Evolutionary conservation across 805 yeast genomes (phyloP).

Genomic region (Pichia eremophila): DNA sequence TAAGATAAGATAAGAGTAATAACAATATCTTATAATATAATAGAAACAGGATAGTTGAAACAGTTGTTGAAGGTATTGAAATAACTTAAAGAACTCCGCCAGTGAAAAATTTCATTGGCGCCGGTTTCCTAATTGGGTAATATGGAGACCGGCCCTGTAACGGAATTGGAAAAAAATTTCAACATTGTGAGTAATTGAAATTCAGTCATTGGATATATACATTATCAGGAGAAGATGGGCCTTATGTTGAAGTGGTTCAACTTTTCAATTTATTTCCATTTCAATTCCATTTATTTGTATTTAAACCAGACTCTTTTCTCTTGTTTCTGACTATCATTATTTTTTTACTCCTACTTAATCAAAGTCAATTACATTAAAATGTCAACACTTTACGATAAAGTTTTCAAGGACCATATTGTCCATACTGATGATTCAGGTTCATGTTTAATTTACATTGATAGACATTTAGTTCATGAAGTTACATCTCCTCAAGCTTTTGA

Average conservation of each 20-base stretch:
- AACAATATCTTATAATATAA: too few relatives aligned
- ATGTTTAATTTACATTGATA: constrained; percentile 80
- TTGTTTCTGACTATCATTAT: too few relatives aligned
- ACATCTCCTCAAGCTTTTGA: constrained; percentile 99
- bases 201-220: not conserved
- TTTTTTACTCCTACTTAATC: too few relatives aligned
- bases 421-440: constrained; percentile 85
- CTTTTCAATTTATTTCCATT: too few relatives aligned
- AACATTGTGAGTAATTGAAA: not conserved
- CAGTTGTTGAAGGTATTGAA: too few relatives aligned
- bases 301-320: not conserved
- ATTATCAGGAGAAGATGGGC: too few relatives aligned
- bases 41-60: too few relatives aligned
- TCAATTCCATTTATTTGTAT: not conserved
- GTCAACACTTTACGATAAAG: constrained; percentile 87
- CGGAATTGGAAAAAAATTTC: not conserved
- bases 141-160: not conserved
- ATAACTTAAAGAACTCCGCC: too few relatives aligned
- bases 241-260: too few relatives aligned
- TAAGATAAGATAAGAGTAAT: too few relatives aligned
- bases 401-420: constrained; percentile 89
- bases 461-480: constrained; percentile 96
- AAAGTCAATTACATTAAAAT: constrained; percentile 1
- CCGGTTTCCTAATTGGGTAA: not conserved
- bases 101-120: not conserved